Evolutionary conservation across 2,329 filamentous ascomycete species (phyloP), one percentile per base, ranked within the genome.

Genomic region (Tolypocladium ophioglossoides): DNA sequence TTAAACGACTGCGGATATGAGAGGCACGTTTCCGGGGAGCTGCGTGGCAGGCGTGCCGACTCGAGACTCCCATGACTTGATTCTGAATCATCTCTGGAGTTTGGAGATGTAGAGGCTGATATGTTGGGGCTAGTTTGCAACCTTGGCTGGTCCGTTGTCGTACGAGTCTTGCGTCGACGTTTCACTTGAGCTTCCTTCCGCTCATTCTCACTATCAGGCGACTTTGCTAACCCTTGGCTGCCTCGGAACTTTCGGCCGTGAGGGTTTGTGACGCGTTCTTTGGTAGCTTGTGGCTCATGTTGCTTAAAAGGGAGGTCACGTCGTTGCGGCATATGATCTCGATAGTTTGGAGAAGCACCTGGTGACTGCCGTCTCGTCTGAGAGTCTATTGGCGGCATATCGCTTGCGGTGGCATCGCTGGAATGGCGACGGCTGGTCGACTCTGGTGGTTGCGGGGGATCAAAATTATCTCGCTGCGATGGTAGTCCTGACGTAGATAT

Each of bases 271-370:
- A 14, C 14, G 27, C 16, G 8, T 18, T 7, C 24, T 24, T 44
- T 5, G 18, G 10, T 35, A 24, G 22, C 46, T 14, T 14, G 47
- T 24, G 37, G 12, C 35, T 41, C 30, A n/a, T 6, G n/a, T 11
- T 35, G 34, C 7, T 49, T 37, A n/a, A 55, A 55, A 3, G 68
- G 68, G 12, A 70, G 61, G 12, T 60, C 58, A 20, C 68, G 64
- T 44, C 65, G 66, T 16, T 46, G 61, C 4, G 68, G 68, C 64
- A 70, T 65, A 2, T 62, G 50, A 40, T 63, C 54, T 22, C 62
- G 63, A 52, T 68, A 69, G 34, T 60, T 54, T 11, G 51, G 32
- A 2, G 40, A 18, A 35, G 32, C 27, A 11, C 16, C 39, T 16
- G 47, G 37, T 27, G 41, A 20, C 38, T 54, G 41, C 34, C 48